Conservation (phyloP, 371 early-diverging fungal species). For the Actinomortierella ambigua region DNA sequence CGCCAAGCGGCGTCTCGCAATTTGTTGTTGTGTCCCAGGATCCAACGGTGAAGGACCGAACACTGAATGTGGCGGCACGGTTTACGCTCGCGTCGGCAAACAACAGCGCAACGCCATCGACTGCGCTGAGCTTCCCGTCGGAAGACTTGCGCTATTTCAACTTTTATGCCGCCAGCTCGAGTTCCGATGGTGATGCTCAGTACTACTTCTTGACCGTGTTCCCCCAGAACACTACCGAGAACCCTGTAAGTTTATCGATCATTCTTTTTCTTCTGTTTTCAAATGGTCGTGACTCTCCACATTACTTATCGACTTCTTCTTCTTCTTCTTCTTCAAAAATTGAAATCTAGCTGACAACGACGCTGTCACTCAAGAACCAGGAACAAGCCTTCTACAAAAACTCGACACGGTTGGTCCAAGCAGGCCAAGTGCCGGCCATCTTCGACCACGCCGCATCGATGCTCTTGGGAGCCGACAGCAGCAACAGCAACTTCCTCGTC, state of each 20-base stretch:
- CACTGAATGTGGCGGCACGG: no score
- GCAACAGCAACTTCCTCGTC: constrained; percentile 4
- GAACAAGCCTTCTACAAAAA: not conserved
- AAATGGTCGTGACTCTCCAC: constrained; percentile 15
- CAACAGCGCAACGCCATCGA: no score
- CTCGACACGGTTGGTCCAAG: not conserved
- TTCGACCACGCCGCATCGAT: constrained; percentile 23
- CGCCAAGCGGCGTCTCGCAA: no score
- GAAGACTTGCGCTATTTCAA: no score
- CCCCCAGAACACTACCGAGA: no score
- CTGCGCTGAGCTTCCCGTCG: no score
- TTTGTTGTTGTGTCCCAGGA: no score
- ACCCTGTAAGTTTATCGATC: not conserved
- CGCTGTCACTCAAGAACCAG: constrained; percentile 8
- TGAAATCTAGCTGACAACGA: not conserved
- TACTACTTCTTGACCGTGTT: no score
- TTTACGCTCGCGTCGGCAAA: no score
- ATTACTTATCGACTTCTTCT: constrained; percentile 11
- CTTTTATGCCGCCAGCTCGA: no score
- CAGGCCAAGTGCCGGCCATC: constrained; percentile 17
- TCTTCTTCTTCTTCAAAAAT: constrained; percentile 8
- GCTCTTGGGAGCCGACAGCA: not conserved
- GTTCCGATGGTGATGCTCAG: no score
- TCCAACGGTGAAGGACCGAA: no score
- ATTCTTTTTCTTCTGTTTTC: not conserved